phyloP scores from a whole-genome alignment of 306 rosid genomes.

The Dalbergia oliveri region DNA sequence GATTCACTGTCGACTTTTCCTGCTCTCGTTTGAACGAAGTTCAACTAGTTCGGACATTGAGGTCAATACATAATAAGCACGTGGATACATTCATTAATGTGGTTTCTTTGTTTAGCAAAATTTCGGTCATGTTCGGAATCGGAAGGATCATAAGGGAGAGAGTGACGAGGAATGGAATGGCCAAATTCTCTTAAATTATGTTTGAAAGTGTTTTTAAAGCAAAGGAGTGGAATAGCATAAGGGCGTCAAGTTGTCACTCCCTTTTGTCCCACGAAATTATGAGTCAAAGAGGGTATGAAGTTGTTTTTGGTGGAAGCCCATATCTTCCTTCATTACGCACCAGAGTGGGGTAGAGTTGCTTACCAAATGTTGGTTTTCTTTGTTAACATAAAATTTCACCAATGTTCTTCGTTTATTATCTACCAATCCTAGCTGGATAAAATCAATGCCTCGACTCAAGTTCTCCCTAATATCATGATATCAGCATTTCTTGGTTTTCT shows the following conservation, averaged over 20 bases:
- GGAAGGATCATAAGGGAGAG: too few species aligned
- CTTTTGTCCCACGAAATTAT: too few species aligned
- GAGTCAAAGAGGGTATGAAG: too few species aligned
- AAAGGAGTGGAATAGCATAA: too few species aligned
- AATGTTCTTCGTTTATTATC: neutral
- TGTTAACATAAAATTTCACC: neutral
- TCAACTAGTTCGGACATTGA: constrained; percentile 41
- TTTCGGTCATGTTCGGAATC: too few species aligned
- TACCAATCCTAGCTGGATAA: neutral
- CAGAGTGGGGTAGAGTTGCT: neutral
- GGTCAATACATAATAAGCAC: neutral
- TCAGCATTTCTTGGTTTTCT: constrained; percentile 14
- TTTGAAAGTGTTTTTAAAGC: too few species aligned
- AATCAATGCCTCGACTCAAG: neutral
- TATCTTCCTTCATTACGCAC: neutral
- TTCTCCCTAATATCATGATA: neutral
- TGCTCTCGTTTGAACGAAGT: neutral
- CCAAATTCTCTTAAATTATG: too few species aligned
- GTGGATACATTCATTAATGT: neutral
- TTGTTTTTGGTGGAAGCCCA: too few species aligned
- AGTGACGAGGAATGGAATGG: too few species aligned
- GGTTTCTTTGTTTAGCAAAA: neutral
- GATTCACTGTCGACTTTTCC: constrained; percentile 22
- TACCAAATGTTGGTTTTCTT: neutral
- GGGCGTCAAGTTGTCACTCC: too few species aligned